Evolutionary conservation across 495 filamentous ascomycete genomes (phyloP).

Genomic region (Podospora conica): DNA sequence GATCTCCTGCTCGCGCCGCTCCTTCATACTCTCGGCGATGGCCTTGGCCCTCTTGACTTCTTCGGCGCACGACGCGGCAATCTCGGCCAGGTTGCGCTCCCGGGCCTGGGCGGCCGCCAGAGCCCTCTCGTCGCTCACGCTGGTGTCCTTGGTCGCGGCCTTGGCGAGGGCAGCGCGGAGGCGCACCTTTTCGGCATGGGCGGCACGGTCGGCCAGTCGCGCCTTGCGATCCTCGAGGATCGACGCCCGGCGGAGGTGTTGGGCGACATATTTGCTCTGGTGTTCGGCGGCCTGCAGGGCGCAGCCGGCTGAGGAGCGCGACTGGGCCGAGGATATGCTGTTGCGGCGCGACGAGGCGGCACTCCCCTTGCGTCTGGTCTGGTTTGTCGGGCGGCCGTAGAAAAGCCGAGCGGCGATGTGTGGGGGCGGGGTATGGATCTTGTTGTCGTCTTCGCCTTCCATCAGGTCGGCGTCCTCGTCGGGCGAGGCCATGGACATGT

Average conservation of each 20-base stretch:
- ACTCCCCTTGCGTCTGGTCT: constrained; percentile 70
- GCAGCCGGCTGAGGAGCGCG: constrained; percentile 54
- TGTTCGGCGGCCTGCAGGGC: constrained; percentile 52
- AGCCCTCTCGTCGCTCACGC: constrained; percentile 71
- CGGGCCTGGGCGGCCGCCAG: constrained; percentile 86
- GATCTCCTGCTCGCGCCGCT: constrained; percentile 81
- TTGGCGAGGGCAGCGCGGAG: constrained; percentile 80
- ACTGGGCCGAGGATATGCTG: constrained; percentile 82
- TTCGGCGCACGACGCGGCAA: constrained; percentile 87
- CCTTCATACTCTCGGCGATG: constrained; percentile 85
- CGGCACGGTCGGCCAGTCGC: constrained; percentile 83
- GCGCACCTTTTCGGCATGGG: constrained; percentile 95
- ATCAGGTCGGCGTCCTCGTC: constrained; percentile 31
- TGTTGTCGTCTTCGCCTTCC: constrained; percentile 27
- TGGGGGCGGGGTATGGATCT: constrained; percentile 60
- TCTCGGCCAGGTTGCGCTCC: constrained; percentile 86
- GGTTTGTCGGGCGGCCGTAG: constrained; percentile 55
- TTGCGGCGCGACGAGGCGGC: constrained; percentile 82
- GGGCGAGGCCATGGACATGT: constrained; percentile 30
- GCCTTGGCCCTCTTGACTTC: constrained; percentile 93
- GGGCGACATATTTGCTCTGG: constrained; percentile 77
- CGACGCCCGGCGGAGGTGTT: constrained; percentile 83
- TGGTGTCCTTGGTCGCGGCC: constrained; percentile 56
- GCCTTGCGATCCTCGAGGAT: constrained; percentile 93
- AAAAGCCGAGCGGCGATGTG: constrained; percentile 78